A percentile compares a stretch with the other conserved stretches of the same genome.
Evolutionary conservation across 2,329 filamentous ascomycete species (phyloP).

Genomic region (Colletotrichum tabaci): DNA sequence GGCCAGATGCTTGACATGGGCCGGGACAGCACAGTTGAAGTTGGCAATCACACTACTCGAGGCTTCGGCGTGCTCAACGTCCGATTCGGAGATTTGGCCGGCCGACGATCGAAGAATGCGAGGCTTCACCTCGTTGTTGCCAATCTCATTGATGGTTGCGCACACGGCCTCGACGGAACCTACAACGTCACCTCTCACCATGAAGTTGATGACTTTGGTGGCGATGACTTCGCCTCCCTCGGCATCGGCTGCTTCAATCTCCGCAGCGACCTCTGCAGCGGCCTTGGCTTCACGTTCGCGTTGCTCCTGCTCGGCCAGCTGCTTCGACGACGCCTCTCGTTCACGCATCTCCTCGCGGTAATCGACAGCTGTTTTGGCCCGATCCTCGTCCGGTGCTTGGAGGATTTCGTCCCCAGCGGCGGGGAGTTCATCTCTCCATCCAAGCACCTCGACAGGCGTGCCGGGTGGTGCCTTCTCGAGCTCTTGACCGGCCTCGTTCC

Average conservation of each 20-base stretch:
- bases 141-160: constrained; percentile 82
- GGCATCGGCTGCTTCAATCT: constrained; percentile 55
- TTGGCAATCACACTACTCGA: constrained; percentile 85
- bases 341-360: constrained; percentile 82
- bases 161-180: constrained; percentile 94
- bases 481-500: constrained; percentile 85
- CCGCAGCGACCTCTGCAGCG: constrained; percentile 55
- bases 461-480: constrained; percentile 85
- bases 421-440: constrained; percentile 89
- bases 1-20: constrained; percentile 78
- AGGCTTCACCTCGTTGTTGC: constrained; percentile 86
- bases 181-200: constrained; percentile 92
- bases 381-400: constrained; percentile 84
- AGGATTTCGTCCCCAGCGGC: constrained; percentile 89
- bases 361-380: constrained; percentile 82
- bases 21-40: constrained; percentile 84
- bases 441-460: constrained; percentile 91
- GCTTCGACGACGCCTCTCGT: constrained; percentile 81
- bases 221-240: constrained; percentile 51
- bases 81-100: constrained; percentile 85
- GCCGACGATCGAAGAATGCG: constrained; percentile 83
- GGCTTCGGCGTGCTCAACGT: constrained; percentile 87
- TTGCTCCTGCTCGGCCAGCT: constrained; percentile 82
- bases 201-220: constrained; percentile 78
- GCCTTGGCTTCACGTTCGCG: constrained; percentile 68